Conservation (phyloP, 257 asterid species). For the Paulownia fortunei region DNA sequence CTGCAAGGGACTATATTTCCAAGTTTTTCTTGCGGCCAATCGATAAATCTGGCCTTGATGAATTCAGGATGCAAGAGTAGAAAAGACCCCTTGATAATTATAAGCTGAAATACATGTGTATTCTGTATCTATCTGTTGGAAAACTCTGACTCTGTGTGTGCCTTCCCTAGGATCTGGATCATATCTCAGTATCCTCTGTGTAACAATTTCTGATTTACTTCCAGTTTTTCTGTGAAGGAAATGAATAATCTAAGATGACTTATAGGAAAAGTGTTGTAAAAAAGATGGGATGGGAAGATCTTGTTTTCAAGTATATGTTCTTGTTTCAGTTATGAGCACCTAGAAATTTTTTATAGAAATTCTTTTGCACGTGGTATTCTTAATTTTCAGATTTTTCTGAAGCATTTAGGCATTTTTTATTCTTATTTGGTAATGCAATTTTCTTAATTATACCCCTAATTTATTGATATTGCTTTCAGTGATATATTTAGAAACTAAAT, state of each 20-base stretch:
- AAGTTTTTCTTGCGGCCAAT: constrained; percentile 48
- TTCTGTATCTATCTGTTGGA: constrained; percentile 5
- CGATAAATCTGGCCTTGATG: constrained; percentile 59
- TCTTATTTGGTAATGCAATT: too few species aligned
- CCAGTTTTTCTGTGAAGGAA: neutral
- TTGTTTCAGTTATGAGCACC: too few species aligned
- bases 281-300: neutral
- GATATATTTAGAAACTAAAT: too few species aligned
- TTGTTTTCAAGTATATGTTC: too few species aligned
- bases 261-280: neutral
- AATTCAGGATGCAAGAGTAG: constrained; percentile 42
- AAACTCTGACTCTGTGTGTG: too few species aligned
- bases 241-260: neutral
- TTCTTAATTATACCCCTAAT: too few species aligned
- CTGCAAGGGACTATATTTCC: constrained; percentile 42
- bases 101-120: neutral
- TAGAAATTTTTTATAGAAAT: too few species aligned
- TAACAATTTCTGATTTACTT: neutral
- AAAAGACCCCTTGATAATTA: neutral
- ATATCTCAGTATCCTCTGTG: neutral
- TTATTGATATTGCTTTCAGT: too few species aligned
- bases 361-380: too few species aligned
- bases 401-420: too few species aligned
- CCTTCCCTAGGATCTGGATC: neutral
- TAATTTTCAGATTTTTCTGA: too few species aligned